Evolutionary conservation across 164 flowering plant species (phyloP).

Genomic region (Chloranthus sessilifolius): DNA sequence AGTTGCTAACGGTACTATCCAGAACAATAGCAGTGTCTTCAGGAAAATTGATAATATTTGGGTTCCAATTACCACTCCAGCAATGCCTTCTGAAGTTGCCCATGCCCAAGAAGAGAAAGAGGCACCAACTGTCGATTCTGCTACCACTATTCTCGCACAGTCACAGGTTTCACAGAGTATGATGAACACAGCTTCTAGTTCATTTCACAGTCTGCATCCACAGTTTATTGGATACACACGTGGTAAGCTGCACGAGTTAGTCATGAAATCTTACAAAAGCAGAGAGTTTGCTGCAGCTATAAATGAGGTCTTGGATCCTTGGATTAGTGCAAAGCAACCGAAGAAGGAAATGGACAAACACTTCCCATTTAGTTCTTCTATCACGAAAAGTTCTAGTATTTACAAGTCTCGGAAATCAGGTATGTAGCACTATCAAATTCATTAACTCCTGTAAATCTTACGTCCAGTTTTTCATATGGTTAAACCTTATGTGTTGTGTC

Average conservation of each 20-base stretch:
- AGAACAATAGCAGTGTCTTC: constrained; percentile 65
- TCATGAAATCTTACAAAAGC: constrained; percentile 92
- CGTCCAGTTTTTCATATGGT: too few species aligned
- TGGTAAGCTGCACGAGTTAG: constrained; percentile 91
- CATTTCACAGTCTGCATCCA: constrained; percentile 69
- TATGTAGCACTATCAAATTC: constrained; percentile 14
- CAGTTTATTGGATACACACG: constrained; percentile 88
- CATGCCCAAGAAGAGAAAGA: constrained; percentile 21
- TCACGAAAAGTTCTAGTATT: constrained; percentile 10
- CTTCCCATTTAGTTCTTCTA: constrained; percentile 19
- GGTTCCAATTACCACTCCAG: constrained; percentile 62
- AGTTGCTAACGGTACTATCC: constrained; percentile 62
- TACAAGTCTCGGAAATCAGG: constrained; percentile 41
- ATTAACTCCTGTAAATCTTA: too few species aligned
- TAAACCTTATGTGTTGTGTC: too few species aligned
- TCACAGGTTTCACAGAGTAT: constrained; percentile 16
- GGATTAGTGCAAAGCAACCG: constrained; percentile 82
- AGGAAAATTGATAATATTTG: constrained; percentile 80
- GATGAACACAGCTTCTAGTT: constrained; percentile 15
- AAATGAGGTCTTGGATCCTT: constrained; percentile 92
- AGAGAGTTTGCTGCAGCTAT: constrained; percentile 91
- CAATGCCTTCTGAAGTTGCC: constrained; percentile 25
- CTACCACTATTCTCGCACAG: constrained; percentile 16
- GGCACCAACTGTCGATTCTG: constrained; percentile 21
- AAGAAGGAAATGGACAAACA: constrained; percentile 71